Conservation (phyloP, 371 early-diverging fungal species). For the Catenaria anguillulae region DNA sequence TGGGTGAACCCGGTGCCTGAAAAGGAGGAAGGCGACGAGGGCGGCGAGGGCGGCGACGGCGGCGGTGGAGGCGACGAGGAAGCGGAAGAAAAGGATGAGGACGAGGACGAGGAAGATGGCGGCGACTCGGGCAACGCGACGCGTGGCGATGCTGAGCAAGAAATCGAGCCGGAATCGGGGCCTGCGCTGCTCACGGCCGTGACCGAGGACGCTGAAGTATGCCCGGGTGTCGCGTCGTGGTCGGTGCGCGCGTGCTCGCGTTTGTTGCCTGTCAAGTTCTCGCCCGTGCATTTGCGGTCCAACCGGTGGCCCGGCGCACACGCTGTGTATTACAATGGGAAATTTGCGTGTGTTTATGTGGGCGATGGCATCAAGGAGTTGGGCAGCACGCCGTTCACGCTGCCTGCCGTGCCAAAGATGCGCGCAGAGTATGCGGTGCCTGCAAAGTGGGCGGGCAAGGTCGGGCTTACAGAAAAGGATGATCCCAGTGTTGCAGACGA, state of each 20-base stretch:
- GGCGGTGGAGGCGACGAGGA: conserved; percentile 17
- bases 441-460: conserved; percentile 6
- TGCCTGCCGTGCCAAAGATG: conserved; percentile 20
- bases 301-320: conserved; percentile 39
- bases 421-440: conserved; percentile 20
- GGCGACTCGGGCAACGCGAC: conserved; percentile 3
- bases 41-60: conserved; percentile 14
- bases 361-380: conserved; percentile 33
- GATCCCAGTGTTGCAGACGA: conserved; percentile 36
- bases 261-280: conserved; percentile 22
- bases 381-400: conserved; percentile 11
- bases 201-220: conserved; percentile 21
- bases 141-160: conserved; percentile 8
- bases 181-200: conserved; percentile 24
- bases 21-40: conserved; percentile 14
- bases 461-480: conserved; percentile 15
- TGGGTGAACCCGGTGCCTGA: conserved; percentile 30
- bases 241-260: conserved; percentile 20
- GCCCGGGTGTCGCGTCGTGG: conserved; percentile 18
- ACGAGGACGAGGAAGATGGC: conserved; percentile 5
- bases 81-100: too few relatives aligned
- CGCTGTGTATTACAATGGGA: conserved; percentile 32
- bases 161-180: conserved; percentile 29
- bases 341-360: conserved; percentile 35
- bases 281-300: conserved; percentile 24